These are phyloP conservation scores for Irpex rosettiformis DNA, from an alignment of 1,284 basidiomycete species.

Conservation along the genomic window DNA sequence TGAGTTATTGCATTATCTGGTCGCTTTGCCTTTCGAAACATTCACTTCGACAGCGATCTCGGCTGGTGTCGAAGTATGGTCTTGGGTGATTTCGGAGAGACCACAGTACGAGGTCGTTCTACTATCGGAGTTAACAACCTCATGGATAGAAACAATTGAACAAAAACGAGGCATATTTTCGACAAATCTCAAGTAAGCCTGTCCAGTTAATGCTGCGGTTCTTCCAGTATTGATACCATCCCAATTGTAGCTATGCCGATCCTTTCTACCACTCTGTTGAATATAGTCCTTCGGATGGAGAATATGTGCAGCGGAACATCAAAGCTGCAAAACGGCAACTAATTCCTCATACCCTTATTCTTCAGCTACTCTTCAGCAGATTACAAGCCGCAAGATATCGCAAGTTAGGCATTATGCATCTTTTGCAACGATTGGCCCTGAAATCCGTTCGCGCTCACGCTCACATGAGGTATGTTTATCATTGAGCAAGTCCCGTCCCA, in stretches of 20 bases:
- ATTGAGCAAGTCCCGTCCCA: not conserved
- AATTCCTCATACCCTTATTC: conserved; percentile 78
- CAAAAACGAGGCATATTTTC: conserved; percentile 84
- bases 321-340: conserved; percentile 74
- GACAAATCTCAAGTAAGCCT: conserved; percentile 69
- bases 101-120: conserved; percentile 73
- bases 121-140: conserved; percentile 83
- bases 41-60: conserved; percentile 86
- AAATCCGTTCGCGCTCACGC: conserved; percentile 69
- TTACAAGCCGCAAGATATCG: conserved; percentile 93
- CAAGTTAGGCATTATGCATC: conserved; percentile 79
- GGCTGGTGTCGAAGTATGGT: conserved; percentile 93
- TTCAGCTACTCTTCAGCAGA: conserved; percentile 91
- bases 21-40: conserved; percentile 85
- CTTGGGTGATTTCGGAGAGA: conserved; percentile 91
- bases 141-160: conserved; percentile 84
- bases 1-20: conserved; percentile 85
- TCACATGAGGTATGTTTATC: conserved; percentile 61
- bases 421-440: conserved; percentile 83
- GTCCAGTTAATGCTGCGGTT: not conserved
- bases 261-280: conserved; percentile 86
- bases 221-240: not conserved
- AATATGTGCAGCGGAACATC: conserved; percentile 73
- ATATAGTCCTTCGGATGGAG: conserved; percentile 91
- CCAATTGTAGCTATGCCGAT: conserved; percentile 64